Evolutionary conservation across 2,329 filamentous ascomycete genomes (phyloP).

Genomic region (Arthroderma sp.): DNA sequence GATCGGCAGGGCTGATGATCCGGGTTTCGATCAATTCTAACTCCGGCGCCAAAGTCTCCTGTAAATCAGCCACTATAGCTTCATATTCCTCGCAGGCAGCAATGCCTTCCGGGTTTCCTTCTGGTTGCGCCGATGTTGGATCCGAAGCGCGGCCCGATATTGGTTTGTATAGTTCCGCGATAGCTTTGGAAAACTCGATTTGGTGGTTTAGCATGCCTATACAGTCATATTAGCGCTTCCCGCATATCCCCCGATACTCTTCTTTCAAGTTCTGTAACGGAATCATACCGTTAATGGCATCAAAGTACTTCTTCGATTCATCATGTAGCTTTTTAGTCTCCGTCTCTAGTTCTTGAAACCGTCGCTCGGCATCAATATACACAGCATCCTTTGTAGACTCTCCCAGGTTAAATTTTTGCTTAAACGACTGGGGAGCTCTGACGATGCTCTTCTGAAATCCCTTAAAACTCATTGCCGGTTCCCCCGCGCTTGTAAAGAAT

Average conservation of each 20-base stretch:
- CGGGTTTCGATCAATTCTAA: conserved; percentile 93
- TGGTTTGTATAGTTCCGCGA: conserved; percentile 93
- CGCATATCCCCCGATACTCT: no score
- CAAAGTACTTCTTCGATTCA: conserved; percentile 93
- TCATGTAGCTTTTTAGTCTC: conserved; percentile 96
- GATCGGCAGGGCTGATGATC: conserved; percentile 82
- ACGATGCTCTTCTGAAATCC: conserved; percentile 83
- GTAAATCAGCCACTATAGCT: conserved; percentile 73
- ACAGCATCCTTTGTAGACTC: conserved; percentile 91
- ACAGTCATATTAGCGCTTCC: neutral
- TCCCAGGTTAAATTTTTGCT: conserved; percentile 85
- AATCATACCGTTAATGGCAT: conserved; percentile 70
- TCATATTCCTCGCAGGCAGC: conserved; percentile 95
- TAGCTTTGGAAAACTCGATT: conserved; percentile 94
- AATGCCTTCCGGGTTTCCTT: conserved; percentile 88
- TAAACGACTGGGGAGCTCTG: conserved; percentile 84
- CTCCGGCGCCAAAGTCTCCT: conserved; percentile 77
- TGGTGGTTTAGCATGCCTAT: conserved; percentile 85
- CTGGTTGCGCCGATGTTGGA: conserved; percentile 64
- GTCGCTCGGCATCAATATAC: conserved; percentile 85
- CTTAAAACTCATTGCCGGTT: conserved; percentile 73
- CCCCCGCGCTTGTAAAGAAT: neutral
- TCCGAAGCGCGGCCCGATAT: conserved; percentile 94
- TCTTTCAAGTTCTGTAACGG: neutral
- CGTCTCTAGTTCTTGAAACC: conserved; percentile 83